Evolutionary conservation across 129 eudicot species (phyloP), one percentile per base, ranked within the genome.

Genomic region (Flaveria sonorensis): DNA sequence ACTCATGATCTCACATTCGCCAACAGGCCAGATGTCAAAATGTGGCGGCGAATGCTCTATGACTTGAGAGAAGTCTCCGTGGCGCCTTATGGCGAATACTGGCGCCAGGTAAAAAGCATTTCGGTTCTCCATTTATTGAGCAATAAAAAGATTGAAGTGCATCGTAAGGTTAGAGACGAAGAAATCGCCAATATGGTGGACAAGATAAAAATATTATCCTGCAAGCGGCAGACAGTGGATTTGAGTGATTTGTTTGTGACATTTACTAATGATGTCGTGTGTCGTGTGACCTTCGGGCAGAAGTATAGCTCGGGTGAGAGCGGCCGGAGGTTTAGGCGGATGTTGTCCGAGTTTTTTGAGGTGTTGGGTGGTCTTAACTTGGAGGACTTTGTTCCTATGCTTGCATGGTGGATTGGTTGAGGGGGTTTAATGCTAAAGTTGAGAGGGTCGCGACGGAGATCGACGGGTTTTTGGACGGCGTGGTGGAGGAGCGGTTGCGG

Each of bases 81-180:
- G 6, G 77, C 92, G 1, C 95, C 96, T 18, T 90, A 87, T 8
- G 88, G 96, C 2, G 91, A 87, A 8, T 84, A 84, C 21, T 88
- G 98, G 98, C 80, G 98, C 55, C 92, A 85, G 23, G 30, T 82
- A 65, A 90, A 75, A 71, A 90, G 93, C 71, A 56, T 86, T 0
- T 79, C 83, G 46, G 82, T 85, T 6, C 77, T 85, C 18, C 87
- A 83, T 15, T 85, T 88, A 30, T 61, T 92, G n/a, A 81, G 89
- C 21, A 86, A 77, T 48, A 90, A 82, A 63, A 81, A 77, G 80
- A 90, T 92, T 32, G 80, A 82, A 52, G 74, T 28, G 21, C 56
- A 69, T 24, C 15, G 71, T 0, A 47, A 10, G 2, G 51, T 86
- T 39, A 79, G 89, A 53, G 87, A 82, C 21, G 79, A 85, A 62